Evolutionary conservation across 805 yeast species (phyloP).

Genomic region (Isabelozyma heimii): DNA sequence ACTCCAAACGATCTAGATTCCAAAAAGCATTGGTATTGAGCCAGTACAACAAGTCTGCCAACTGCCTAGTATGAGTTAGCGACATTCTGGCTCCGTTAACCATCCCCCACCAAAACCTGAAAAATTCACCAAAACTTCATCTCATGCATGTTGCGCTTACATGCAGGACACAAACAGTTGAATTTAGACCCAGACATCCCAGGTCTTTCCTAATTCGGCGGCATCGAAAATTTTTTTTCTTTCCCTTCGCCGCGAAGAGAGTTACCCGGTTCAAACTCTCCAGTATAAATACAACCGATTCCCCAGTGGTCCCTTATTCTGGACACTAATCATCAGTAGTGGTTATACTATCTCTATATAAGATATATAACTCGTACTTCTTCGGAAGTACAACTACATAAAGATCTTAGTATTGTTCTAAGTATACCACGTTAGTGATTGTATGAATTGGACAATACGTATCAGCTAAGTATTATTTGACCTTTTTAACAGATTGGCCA

Average conservation of each 20-base stretch:
- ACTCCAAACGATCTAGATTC: slow-evolving; percentile 35
- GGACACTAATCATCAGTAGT: slow-evolving; percentile 64
- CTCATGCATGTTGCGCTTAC: not conserved
- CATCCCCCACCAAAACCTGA: too few species aligned
- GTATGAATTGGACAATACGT: slow-evolving; percentile 40
- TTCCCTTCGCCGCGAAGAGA: not conserved
- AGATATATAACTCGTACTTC: slow-evolving; percentile 55
- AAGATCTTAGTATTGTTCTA: slow-evolving; percentile 37
- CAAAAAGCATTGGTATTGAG: slow-evolving; percentile 56
- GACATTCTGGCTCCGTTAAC: slow-evolving; percentile 8
- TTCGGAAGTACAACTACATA: slow-evolving; percentile 32
- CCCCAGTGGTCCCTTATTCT: slow-evolving; percentile 32
- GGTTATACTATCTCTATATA: slow-evolving; percentile 72
- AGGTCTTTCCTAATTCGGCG: not conserved
- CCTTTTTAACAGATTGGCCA: slow-evolving; percentile 72
- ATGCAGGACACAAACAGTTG: slow-evolving; percentile 1
- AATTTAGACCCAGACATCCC: not conserved
- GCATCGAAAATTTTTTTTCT: not conserved
- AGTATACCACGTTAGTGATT: slow-evolving; percentile 43
- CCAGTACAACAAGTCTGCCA: slow-evolving; percentile 44
- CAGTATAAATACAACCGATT: slow-evolving; percentile 24
- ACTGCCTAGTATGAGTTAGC: slow-evolving; percentile 15
- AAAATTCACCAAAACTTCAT: too few species aligned
- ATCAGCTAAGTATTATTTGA: slow-evolving; percentile 72
- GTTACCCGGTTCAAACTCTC: slow-evolving; percentile 9